Base-by-base conservation (phyloP, 2,329 filamentous ascomycete species). In the Talaromyces amestolkiae region DNA sequence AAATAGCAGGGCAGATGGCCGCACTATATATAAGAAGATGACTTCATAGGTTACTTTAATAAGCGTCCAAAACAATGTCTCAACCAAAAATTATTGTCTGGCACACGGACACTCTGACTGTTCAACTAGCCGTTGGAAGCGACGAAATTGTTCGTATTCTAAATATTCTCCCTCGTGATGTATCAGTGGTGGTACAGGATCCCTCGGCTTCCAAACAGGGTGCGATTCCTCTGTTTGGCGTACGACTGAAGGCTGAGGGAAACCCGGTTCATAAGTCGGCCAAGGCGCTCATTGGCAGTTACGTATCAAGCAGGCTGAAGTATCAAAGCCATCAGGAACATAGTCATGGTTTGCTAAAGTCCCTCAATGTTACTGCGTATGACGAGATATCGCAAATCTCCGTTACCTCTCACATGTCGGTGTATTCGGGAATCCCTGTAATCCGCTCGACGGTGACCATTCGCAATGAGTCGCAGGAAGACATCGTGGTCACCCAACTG, bases 211-310 rank as follows among this genome's bases (percentile, higher is more conserved):
- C 33, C 33, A n/a, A 19, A 10, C 56, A 58, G 2, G n/a, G 35
- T 31, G 19, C 70, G 17, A n/a, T 45, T 11, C 70, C 71, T 0
- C 61, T 75, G 1, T 65, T 70, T 10, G 69, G 72, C 9, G 62
- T 72, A 1, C 70, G 70, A 7, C 69, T 75, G 1, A 68, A 67
- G 0, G 73, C 72, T 10, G 71, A 74, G 58, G 73, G 72, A 19
- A 74, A 68, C 3, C 35, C 45, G 6, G 68, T 65, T 24, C 61
- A 69, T 61, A 73, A 74, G 61, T 70, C 70, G 0, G 70, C 73
- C 47, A 75, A 75, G 63, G 64, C 68, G 3, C 68, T 74, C n/a
- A 68, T 68, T 39, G 69, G 67, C 7, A 68, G 66, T 15, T 73
- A 72, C 45, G 61, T 75, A 35, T 68, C 66, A 2, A 61, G 65